These are phyloP conservation scores for Kwoniella botswanensis DNA, from an alignment of 768 basidiomycete genomes.

Conservation along the genomic window DNA sequence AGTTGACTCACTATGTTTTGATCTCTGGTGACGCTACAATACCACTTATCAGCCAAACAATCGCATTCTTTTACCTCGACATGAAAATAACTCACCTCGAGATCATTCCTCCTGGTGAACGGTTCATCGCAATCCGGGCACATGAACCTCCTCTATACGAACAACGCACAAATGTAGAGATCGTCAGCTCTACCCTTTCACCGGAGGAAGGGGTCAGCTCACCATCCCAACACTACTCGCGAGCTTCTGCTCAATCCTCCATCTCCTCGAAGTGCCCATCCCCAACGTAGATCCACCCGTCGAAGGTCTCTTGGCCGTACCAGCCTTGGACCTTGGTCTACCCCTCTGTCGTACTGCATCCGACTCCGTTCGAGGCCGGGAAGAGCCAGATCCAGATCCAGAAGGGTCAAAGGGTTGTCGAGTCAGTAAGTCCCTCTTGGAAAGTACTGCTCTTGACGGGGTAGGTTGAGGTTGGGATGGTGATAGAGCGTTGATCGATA, in stretches of 20 bases:
- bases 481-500: background rate
- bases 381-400: background rate
- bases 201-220: background rate
- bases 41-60: background rate
- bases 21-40: slow-evolving; percentile 19
- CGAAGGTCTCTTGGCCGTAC: slow-evolving; percentile 1
- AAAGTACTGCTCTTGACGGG: background rate
- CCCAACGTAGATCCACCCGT: background rate
- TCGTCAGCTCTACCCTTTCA: background rate
- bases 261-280: background rate
- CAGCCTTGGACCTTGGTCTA: background rate
- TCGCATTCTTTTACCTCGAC: background rate
- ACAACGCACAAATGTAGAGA: background rate
- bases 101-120: slow-evolving; percentile 31
- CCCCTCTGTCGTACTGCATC: background rate
- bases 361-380: background rate
- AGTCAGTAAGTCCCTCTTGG: background rate
- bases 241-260: background rate
- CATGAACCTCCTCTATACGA: slow-evolving; percentile 10
- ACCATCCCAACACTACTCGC: background rate
- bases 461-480: background rate
- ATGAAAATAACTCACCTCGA: slow-evolving; percentile 24
- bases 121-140: slow-evolving; percentile 23
- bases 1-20: slow-evolving; percentile 22
- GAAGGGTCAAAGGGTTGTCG: background rate